A percentile compares a stretch with the other conserved stretches of the same genome.
These are phyloP conservation scores for Eustoma russellianum DNA, from an alignment of 257 asterid species.

Conservation along the genomic window DNA sequence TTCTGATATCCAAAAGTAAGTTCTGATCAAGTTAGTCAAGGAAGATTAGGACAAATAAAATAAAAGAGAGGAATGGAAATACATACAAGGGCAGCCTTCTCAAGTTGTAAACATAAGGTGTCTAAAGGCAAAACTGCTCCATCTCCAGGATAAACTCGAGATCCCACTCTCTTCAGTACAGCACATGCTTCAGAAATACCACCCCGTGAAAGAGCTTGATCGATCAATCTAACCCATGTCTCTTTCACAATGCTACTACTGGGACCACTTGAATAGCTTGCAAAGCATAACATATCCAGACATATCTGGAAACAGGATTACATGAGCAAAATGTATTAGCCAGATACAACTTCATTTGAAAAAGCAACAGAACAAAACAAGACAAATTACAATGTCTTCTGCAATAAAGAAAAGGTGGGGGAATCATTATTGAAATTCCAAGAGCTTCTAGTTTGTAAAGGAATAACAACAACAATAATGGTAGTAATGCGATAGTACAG, in stretches of 20 bases:
- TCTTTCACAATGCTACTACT: conserved; percentile 87
- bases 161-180: conserved; percentile 78
- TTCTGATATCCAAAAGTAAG: no score
- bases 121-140: conserved; percentile 82
- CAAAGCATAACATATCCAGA: conserved; percentile 90
- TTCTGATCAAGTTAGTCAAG: not conserved
- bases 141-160: conserved; percentile 75
- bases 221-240: conserved; percentile 90
- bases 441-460: no score
- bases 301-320: conserved; percentile 46
- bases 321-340: conserved; percentile 2
- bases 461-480: no score
- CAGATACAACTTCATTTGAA: no score
- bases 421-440: no score
- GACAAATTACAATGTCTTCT: no score
- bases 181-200: conserved; percentile 97
- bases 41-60: not conserved
- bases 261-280: conserved; percentile 91
- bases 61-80: not conserved
- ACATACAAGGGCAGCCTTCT: conserved; percentile 70
- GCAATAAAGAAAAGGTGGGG: no score
- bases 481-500: no score
- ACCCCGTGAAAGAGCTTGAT: conserved; percentile 85
- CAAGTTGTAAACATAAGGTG: conserved; percentile 82
- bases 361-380: no score